Conservation (phyloP, 768 basidiomycete genomes). For the Leccinum arenicola region DNA sequence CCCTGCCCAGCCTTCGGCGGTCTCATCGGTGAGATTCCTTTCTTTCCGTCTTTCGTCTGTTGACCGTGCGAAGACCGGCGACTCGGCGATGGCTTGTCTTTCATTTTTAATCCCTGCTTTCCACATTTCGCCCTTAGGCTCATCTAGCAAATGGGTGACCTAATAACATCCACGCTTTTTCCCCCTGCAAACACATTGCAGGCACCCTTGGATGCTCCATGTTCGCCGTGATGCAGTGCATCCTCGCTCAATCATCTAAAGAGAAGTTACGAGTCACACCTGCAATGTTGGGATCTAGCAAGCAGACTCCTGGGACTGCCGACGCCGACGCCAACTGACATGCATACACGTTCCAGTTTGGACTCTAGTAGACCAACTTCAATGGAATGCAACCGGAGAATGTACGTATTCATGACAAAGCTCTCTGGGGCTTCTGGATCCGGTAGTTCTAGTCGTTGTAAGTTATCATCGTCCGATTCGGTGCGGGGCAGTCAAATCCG, state of each 20-base stretch:
- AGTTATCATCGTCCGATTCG: too few relatives aligned
- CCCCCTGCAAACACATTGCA: constrained; percentile 13
- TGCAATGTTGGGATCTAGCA: neutral
- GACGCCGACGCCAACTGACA: neutral
- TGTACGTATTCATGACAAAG: too few relatives aligned
- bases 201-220: constrained; percentile 21
- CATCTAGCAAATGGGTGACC: constrained; percentile 14
- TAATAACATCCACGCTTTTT: too few relatives aligned
- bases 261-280: neutral
- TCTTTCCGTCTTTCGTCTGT: neutral
- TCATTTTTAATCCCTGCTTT: neutral
- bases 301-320: neutral
- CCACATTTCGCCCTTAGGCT: neutral
- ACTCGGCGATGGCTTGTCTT: too few relatives aligned
- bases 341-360: too few relatives aligned
- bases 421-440: too few relatives aligned
- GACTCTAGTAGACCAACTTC: too few relatives aligned
- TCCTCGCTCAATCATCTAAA: constrained; percentile 14
- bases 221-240: constrained; percentile 23
- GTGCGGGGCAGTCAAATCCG: too few relatives aligned
- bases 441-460: too few relatives aligned
- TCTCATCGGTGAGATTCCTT: neutral
- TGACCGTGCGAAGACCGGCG: too few relatives aligned
- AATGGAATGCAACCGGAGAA: too few relatives aligned
- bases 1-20: neutral